phyloP scores from a whole-genome alignment of 495 filamentous ascomycete species.

The Pseudevernia furfuracea region DNA sequence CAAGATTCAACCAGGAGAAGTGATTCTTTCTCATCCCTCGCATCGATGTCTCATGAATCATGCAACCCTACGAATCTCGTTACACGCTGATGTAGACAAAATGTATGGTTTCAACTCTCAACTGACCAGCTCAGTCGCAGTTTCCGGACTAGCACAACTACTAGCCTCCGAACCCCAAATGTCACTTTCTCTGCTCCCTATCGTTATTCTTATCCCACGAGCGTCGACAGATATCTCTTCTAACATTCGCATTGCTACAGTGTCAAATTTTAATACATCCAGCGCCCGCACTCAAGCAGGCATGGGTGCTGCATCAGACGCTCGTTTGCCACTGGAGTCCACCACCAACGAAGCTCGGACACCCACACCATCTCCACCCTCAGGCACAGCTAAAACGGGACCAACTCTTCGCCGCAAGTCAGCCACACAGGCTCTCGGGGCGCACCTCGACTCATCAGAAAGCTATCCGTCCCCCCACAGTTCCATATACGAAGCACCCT shows the following conservation, averaged over 20 bases:
- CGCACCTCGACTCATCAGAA: conserved; percentile 32
- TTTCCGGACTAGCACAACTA: not conserved
- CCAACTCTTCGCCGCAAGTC: conserved; percentile 20
- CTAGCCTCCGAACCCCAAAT: not conserved
- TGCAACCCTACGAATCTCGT: not conserved
- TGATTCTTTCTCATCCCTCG: not conserved
- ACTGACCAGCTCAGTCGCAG: conserved; percentile 2
- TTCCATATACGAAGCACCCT: conserved; percentile 40
- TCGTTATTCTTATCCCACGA: not conserved
- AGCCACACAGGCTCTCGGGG: conserved; percentile 20
- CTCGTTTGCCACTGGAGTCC: conserved; percentile 13
- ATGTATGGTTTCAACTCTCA: not conserved
- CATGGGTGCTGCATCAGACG: conserved; percentile 7
- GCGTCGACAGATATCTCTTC: conserved; percentile 6
- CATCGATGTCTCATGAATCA: not conserved
- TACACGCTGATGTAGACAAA: not conserved
- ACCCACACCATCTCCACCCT: conserved; percentile 14
- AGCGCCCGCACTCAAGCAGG: conserved; percentile 26
- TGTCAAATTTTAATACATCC: not conserved
- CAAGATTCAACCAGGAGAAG: not conserved
- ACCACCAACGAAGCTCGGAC: conserved; percentile 18
- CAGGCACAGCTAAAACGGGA: conserved; percentile 10
- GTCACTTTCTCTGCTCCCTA: too few species aligned
- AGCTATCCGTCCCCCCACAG: conserved; percentile 35
- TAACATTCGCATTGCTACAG: conserved; percentile 3